Evolutionary conservation across 140 eudicot genomes (phyloP).

Genomic region (Senecio squalidus): DNA sequence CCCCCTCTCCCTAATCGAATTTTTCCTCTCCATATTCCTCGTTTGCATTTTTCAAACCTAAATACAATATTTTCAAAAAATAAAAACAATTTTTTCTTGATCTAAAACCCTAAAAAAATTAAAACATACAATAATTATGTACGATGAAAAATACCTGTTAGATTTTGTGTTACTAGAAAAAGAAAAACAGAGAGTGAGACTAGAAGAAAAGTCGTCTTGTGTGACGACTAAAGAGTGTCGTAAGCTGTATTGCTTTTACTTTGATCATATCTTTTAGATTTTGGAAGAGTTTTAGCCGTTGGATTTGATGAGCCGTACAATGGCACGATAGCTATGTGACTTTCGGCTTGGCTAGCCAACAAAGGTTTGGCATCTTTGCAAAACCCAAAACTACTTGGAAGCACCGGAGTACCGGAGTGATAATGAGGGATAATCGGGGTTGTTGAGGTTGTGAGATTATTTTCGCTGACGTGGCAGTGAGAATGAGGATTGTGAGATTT

Average conservation of each 20-base stretch:
- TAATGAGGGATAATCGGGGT: no score
- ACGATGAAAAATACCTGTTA: not conserved
- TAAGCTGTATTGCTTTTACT: slow-evolving; percentile 18
- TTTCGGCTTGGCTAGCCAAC: slow-evolving; percentile 21
- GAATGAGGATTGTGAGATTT: no score
- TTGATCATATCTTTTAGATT: not conserved
- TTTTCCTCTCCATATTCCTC: slow-evolving; percentile 82
- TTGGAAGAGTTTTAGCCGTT: slow-evolving; percentile 12
- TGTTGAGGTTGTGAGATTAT: no score
- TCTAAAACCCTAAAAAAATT: slow-evolving; percentile 20
- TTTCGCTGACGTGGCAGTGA: no score
- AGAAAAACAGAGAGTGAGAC: slow-evolving; percentile 12
- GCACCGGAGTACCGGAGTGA: no score
- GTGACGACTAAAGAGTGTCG: slow-evolving; percentile 39
- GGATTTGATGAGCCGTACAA: slow-evolving; percentile 22
- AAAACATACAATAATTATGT: no score
- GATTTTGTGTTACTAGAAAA: not conserved
- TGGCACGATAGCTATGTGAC: slow-evolving; percentile 17
- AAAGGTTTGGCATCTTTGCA: no score
- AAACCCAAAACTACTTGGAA: no score
- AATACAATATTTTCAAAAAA: not conserved
- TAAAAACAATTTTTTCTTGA: not conserved
- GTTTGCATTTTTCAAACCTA: slow-evolving; percentile 60
- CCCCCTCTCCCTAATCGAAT: slow-evolving; percentile 71
- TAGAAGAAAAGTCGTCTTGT: slow-evolving; percentile 14